These are phyloP conservation scores for Arctostaphylos glauca DNA, from an alignment of 148 eudicot species.

Conservation along the genomic window DNA sequence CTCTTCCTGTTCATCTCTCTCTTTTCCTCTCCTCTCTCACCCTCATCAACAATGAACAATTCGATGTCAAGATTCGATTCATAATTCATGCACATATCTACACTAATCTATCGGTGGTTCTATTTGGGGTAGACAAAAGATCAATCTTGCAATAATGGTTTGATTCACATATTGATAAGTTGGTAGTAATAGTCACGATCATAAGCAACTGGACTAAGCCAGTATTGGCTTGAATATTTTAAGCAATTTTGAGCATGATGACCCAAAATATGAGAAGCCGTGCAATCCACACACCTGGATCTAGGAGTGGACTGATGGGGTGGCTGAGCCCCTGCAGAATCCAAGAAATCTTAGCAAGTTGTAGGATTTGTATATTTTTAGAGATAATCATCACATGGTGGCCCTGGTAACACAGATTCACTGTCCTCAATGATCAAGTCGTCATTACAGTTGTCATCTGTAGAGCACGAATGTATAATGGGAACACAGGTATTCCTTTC, in stretches of 20 bases:
- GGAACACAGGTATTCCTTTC: too few species aligned
- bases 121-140: neutral
- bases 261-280: neutral
- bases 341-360: neutral
- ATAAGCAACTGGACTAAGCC: neutral
- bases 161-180: neutral
- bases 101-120: neutral
- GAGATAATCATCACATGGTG: neutral
- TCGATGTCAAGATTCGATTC: neutral
- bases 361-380: neutral
- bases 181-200: neutral
- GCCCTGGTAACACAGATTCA: neutral
- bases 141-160: neutral
- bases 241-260: neutral
- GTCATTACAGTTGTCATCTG: neutral
- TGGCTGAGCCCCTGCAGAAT: conserved; percentile 2
- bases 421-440: neutral
- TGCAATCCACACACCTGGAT: neutral
- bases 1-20: too few species aligned
- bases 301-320: neutral
- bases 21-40: neutral
- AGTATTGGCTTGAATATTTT: neutral
- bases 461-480: neutral
- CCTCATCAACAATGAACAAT: neutral
- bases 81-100: neutral